A percentile compares a stretch with the other conserved stretches of the same genome.
These are phyloP conservation scores for Karstenula rhodostoma DNA, from an alignment of 2,329 filamentous ascomycete species.

Conservation along the genomic window DNA sequence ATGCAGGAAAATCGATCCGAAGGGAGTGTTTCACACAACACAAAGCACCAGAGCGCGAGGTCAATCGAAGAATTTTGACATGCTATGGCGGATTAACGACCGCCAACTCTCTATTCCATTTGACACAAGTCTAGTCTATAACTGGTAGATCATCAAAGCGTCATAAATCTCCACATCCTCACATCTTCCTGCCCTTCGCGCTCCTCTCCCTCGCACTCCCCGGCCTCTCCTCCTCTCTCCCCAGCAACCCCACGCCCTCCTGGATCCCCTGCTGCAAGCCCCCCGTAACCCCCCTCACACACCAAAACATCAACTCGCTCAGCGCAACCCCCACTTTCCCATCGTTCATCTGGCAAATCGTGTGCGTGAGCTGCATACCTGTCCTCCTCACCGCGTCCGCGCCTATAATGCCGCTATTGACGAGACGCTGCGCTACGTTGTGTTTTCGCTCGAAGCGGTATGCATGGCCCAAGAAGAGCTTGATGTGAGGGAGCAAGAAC, in stretches of 20 bases:
- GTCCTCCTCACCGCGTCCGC: constrained; percentile 63
- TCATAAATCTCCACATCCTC: neutral
- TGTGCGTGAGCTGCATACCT: constrained; percentile 61
- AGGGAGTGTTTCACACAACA: no score
- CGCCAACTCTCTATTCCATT: neutral
- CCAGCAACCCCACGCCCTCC: constrained; percentile 58
- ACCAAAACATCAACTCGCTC: constrained; percentile 66
- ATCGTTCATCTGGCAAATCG: constrained; percentile 68
- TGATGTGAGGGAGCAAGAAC: constrained; percentile 68
- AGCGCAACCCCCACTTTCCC: constrained; percentile 69
- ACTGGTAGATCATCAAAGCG: neutral
- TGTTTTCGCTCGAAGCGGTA: constrained; percentile 73
- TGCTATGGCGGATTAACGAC: no score
- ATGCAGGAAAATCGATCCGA: no score
- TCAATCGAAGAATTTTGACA: no score
- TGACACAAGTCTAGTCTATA: neutral
- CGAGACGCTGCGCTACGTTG: constrained; percentile 67
- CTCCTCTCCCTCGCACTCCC: constrained; percentile 4
- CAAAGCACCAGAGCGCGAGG: no score
- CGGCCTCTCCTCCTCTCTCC: constrained; percentile 45
- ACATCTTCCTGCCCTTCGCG: constrained; percentile 10
- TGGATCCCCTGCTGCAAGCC: constrained; percentile 72
- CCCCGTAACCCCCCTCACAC: constrained; percentile 69
- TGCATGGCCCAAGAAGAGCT: constrained; percentile 61
- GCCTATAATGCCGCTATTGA: constrained; percentile 61